These are phyloP conservation scores for Achlya hypogyna DNA, from an alignment of 352 stramenopile genomes.

Conservation along the genomic window DNA sequence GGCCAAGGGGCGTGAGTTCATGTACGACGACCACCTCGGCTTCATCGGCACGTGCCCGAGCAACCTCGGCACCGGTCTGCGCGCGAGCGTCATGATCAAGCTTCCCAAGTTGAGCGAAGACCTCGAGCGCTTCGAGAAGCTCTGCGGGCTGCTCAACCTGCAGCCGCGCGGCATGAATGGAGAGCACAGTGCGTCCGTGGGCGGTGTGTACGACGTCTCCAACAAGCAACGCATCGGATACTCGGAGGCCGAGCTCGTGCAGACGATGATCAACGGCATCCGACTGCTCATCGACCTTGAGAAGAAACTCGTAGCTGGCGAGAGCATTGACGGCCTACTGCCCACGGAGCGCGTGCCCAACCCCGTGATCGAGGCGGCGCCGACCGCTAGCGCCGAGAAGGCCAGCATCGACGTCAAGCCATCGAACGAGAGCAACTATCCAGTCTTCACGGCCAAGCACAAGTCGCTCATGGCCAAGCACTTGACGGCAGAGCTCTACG, in stretches of 20 bases:
- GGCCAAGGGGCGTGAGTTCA: conserved; percentile 53
- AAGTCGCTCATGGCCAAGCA: conserved; percentile 81
- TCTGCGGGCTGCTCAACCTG: conserved; percentile 67
- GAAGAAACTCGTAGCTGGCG: conserved; percentile 75
- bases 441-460: conserved; percentile 74
- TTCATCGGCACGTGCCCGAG: conserved; percentile 82
- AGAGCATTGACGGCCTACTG: conserved; percentile 57
- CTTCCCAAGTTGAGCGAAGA: conserved; percentile 64
- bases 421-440: conserved; percentile 62
- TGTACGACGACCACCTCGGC: conserved; percentile 85
- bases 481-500: conserved; percentile 70
- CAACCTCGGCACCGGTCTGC: conserved; percentile 79
- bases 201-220: conserved; percentile 89
- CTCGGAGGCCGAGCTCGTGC: conserved; percentile 91
- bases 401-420: conserved; percentile 46
- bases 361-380: conserved; percentile 54
- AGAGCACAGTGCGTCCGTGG: conserved; percentile 72
- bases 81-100: conserved; percentile 81
- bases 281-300: conserved; percentile 86
- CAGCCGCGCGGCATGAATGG: conserved; percentile 73
- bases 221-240: conserved; percentile 92
- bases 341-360: conserved; percentile 40
- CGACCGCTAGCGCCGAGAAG: conserved; percentile 29
- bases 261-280: conserved; percentile 93
- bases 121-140: conserved; percentile 54